These are phyloP conservation scores for Naumovozyma castellii DNA, from an alignment of 805 yeast genomes.

Conservation along the genomic window DNA sequence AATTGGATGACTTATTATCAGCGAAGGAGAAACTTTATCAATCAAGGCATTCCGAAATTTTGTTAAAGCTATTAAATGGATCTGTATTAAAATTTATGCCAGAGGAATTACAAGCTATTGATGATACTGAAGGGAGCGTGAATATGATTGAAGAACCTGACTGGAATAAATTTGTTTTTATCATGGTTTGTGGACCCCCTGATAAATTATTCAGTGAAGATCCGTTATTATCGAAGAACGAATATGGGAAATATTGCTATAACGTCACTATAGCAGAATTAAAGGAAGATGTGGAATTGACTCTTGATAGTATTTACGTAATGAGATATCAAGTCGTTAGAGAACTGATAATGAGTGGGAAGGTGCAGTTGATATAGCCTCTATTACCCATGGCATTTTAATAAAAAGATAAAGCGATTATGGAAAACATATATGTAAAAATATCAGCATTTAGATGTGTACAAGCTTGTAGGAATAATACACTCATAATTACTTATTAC, in stretches of 20 bases:
- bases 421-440: too few species aligned
- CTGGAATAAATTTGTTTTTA: constrained; percentile 65
- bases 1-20: constrained; percentile 35
- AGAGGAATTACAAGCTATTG: constrained; percentile 55
- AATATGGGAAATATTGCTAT: constrained; percentile 28
- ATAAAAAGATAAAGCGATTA: background rate
- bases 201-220: constrained; percentile 9
- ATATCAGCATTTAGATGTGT: too few species aligned
- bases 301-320: constrained; percentile 61
- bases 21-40: constrained; percentile 55
- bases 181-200: constrained; percentile 29
- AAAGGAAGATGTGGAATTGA: constrained; percentile 46
- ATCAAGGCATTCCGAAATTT: constrained; percentile 54
- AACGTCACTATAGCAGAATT: constrained; percentile 37
- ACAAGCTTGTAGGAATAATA: too few species aligned
- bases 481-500: too few species aligned
- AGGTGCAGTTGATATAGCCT: constrained; percentile 34
- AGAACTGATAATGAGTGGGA: constrained; percentile 33
- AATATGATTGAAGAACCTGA: constrained; percentile 79
- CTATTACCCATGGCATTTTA: background rate
- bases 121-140: constrained; percentile 58
- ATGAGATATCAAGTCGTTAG: constrained; percentile 53
- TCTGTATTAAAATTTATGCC: constrained; percentile 66
- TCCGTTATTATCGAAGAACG: constrained; percentile 34
- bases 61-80: constrained; percentile 55